Evolutionary conservation across 1,284 basidiomycete genomes (phyloP).

Genomic region (Sanghuangporus sanghuang): DNA sequence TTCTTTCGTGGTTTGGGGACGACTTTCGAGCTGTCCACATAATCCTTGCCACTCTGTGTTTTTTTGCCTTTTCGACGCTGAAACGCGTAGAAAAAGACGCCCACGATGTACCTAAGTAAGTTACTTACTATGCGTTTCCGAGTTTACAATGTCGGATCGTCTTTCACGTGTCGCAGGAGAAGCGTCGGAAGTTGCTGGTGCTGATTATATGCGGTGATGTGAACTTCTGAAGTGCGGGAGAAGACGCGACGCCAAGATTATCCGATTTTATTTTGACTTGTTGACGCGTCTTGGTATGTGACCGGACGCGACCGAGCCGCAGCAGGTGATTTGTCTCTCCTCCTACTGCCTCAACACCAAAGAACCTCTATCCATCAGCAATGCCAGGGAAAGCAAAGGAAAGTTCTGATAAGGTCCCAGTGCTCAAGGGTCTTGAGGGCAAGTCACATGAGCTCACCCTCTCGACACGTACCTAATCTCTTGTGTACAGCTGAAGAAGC

Average conservation of each 20-base stretch:
- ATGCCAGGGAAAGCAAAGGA: constrained; percentile 23
- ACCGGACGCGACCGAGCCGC: not conserved
- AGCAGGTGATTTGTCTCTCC: not conserved
- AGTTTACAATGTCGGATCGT: not conserved
- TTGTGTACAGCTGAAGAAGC: constrained; percentile 56
- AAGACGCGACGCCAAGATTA: too few species aligned
- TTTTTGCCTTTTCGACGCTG: not conserved
- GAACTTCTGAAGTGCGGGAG: too few species aligned
- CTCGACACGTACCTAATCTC: not conserved
- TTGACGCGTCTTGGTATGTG: not conserved
- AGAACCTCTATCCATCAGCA: not conserved
- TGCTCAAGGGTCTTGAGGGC: constrained; percentile 27
- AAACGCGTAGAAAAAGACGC: not conserved
- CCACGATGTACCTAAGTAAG: not conserved
- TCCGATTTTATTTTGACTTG: not conserved
- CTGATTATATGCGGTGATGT: too few species aligned
- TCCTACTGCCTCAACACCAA: not conserved
- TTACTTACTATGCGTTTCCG: not conserved
- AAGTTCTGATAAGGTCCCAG: constrained; percentile 20
- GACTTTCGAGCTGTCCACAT: not conserved
- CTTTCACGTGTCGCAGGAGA: not conserved
- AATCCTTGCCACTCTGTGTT: not conserved
- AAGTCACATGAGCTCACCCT: not conserved
- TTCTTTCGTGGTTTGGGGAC: constrained; percentile 14
- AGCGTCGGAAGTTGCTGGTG: not conserved